Base-by-base conservation (phyloP, 352 stramenopile genomes). In the Aphanomyces euteiches region DNA sequence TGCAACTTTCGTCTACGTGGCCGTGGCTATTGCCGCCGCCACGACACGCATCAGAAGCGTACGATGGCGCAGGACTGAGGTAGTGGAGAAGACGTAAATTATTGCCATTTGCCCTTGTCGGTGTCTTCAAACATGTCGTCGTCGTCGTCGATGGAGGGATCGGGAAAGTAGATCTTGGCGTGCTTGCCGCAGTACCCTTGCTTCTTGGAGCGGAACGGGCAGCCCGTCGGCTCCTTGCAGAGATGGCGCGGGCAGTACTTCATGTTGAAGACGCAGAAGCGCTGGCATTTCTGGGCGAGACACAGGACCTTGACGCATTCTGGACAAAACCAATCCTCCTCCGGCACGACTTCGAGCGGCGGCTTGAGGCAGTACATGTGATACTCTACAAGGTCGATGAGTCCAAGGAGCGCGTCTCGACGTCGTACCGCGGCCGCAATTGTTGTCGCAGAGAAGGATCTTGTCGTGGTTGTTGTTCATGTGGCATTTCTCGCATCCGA, bases 291-390 rank as follows among this genome's bases (percentile, higher is more conserved):
- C 5, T 41, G 8, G 19, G 64, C 64, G 12, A 70, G 21, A 37
- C 64, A 70, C 28, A 41, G 5, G 12, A 48, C 15, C 21, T 70
- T 19, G 17, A 10, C 64, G 50, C 83, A 92, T 7, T 69, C 63
- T 4, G 80, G 77, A 57, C 84, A 92, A 56, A 77, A 90, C 84
- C 84, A 92, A 15, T 82, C 69, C 12, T 72, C 79, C 6, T 77
- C 69, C 0, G 84, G 83, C 12, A 90, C 75, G 0, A 64, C 47
- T 0, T 76, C 48, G 21, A 92, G 69, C 43, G 78, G 78, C 7
- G 84, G 84, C 5, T 69, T 57, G 8, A 92, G 68, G 59, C 84
- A 92, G 56, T 81, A 88, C 37, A 82, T 64, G 61, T 92, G 84
- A 56, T 83, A 90, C 53, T 82, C 82, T 78, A 58, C 50, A 58